phyloP scores from a whole-genome alignment of 2,329 filamentous ascomycete genomes.

The Anisogramma anomala region DNA sequence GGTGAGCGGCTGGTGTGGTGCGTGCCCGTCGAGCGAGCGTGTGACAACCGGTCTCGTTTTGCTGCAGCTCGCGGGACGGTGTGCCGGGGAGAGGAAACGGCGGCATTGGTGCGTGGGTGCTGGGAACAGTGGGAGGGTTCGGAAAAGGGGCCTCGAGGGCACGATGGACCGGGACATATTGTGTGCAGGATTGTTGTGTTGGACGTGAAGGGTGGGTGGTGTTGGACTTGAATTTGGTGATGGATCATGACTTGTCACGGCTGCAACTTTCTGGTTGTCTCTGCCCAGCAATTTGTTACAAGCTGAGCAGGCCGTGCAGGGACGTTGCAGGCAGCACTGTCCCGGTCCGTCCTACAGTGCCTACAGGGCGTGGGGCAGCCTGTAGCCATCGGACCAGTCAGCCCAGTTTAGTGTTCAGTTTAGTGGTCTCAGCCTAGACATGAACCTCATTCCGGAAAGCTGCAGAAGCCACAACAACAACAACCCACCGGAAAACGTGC shows the following conservation, averaged over 20 bases:
- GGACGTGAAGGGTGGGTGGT: background rate
- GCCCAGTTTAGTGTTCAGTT: background rate
- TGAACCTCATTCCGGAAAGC: background rate
- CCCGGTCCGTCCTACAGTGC: too few relatives aligned
- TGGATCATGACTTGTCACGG: background rate
- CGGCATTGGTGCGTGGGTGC: conserved; percentile 28
- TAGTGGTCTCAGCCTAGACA: background rate
- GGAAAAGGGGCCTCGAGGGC: conserved; percentile 26
- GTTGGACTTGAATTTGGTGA: too few relatives aligned
- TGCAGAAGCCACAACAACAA: too few relatives aligned
- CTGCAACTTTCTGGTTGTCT: background rate
- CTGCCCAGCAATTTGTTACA: too few relatives aligned
- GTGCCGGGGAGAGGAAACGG: conserved; percentile 30
- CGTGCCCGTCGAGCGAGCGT: conserved; percentile 10
- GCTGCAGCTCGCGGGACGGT: conserved; percentile 10
- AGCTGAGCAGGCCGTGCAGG: too few relatives aligned
- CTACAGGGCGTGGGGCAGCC: too few relatives aligned
- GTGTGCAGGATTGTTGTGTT: background rate
- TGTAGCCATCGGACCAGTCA: conserved; percentile 9
- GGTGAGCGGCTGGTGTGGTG: conserved; percentile 20
- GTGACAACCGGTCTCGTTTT: conserved; percentile 16
- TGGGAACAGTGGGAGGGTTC: conserved; percentile 20
- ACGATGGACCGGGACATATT: conserved; percentile 30
- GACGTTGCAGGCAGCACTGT: too few relatives aligned
- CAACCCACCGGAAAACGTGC: background rate